phyloP scores from a whole-genome alignment of 176 grass and related monocot species.

The Oryza longistaminata region DNA sequence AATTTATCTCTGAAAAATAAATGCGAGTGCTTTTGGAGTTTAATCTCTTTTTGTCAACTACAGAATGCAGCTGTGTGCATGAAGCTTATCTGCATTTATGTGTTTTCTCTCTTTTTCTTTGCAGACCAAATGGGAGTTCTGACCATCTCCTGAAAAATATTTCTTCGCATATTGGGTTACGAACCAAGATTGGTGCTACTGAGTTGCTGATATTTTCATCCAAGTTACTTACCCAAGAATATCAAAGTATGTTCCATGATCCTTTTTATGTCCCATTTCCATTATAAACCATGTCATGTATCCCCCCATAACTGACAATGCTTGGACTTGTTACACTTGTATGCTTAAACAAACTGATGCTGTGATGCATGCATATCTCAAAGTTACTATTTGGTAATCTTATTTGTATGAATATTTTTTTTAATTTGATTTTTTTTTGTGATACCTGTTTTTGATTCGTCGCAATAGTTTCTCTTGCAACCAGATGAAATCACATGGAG shows the following conservation, averaged over 20 bases:
- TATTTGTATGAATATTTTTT: constrained; percentile 1
- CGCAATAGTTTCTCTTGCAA: neutral
- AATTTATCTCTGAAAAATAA: neutral
- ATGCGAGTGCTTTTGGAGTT: constrained; percentile 1
- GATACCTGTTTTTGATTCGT: neutral
- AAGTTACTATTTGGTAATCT: neutral
- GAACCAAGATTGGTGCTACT: constrained; percentile 37
- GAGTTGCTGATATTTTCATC: constrained; percentile 71
- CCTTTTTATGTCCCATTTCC: constrained; percentile 1
- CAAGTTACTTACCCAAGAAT: constrained; percentile 49
- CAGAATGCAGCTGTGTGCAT: neutral
- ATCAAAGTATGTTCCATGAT: constrained; percentile 57
- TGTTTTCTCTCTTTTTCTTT: constrained; percentile 17
- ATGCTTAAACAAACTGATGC: neutral
- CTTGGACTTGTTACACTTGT: neutral
- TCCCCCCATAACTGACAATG: neutral
- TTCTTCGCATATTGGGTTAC: constrained; percentile 52
- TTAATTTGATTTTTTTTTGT: neutral
- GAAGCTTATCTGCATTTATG: neutral
- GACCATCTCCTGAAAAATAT: constrained; percentile 54
- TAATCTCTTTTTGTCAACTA: neutral
- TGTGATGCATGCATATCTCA: neutral
- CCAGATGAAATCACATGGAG: neutral
- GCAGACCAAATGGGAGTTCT: constrained; percentile 51
- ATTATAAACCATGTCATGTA: constrained; percentile 10